phyloP scores from a whole-genome alignment of 805 yeast genomes.

The Tetrapisispora pingtungensis region DNA sequence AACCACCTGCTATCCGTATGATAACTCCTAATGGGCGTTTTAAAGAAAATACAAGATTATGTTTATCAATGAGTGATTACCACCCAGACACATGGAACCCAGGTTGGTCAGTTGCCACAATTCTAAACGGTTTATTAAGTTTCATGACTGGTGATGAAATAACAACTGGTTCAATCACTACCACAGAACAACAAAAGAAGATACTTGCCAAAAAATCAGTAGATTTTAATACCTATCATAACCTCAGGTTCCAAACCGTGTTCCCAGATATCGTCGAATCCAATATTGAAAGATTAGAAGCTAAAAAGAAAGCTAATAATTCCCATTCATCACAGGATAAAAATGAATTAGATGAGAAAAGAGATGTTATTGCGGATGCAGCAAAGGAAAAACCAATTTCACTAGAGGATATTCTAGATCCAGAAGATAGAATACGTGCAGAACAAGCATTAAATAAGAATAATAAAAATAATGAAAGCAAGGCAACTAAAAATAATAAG shows the following conservation, averaged over 20 bases:
- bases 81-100: constrained; percentile 97
- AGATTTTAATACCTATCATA: constrained; percentile 47
- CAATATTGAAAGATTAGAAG: constrained; percentile 20
- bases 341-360: constrained; percentile 2
- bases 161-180: constrained; percentile 72
- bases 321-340: not conserved
- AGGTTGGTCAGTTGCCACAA: constrained; percentile 88
- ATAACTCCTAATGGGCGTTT: constrained; percentile 86
- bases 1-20: constrained; percentile 86
- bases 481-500: constrained; percentile 1
- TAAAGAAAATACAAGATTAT: constrained; percentile 66
- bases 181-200: constrained; percentile 49
- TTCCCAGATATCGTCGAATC: constrained; percentile 57
- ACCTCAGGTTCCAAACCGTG: constrained; percentile 46
- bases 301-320: constrained; percentile 5
- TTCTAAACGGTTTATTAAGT: constrained; percentile 74
- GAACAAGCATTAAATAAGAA: constrained; percentile 10
- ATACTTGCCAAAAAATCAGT: constrained; percentile 50
- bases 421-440: constrained; percentile 61
- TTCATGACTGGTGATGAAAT: constrained; percentile 85
- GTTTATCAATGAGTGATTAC: constrained; percentile 88
- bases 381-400: constrained; percentile 27
- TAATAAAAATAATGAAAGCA: not conserved
- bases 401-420: constrained; percentile 40
- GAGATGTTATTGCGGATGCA: constrained; percentile 22